These are phyloP conservation scores for Chaetothyriales sp. DNA, from an alignment of 2,329 filamentous ascomycete genomes.

Conservation along the genomic window DNA sequence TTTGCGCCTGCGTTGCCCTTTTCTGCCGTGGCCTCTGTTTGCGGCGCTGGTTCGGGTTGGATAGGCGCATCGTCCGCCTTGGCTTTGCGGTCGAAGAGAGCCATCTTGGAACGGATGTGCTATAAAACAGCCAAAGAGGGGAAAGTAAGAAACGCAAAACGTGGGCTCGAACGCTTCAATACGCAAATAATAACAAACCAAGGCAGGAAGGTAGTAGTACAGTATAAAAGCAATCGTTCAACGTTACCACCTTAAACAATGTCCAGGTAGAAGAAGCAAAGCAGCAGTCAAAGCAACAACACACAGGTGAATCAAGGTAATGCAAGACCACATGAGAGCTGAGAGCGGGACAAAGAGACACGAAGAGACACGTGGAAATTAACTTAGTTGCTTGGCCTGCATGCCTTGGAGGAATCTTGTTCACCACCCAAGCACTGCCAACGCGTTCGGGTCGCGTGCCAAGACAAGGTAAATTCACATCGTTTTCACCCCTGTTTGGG, in stretches of 20 bases:
- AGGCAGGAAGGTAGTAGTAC: neutral
- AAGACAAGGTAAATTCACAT: too few species aligned
- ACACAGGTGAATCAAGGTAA: too few species aligned
- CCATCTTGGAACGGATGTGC: conserved; percentile 12
- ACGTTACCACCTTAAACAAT: too few species aligned
- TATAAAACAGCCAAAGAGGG: conserved; percentile 8
- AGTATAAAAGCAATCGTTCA: neutral
- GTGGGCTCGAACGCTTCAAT: neutral
- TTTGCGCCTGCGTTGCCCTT: conserved; percentile 5
- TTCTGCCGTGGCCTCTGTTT: conserved; percentile 2
- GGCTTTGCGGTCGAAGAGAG: conserved; percentile 9
- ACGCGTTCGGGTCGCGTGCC: neutral
- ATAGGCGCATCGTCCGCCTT: neutral
- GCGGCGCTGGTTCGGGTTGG: neutral
- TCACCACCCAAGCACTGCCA: neutral
- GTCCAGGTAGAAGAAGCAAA: too few species aligned
- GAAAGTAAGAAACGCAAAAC: neutral
- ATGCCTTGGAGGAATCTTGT: neutral
- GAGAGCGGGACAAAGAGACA: too few species aligned
- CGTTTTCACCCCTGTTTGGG: too few species aligned
- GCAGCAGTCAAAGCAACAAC: too few species aligned
- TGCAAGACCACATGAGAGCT: too few species aligned
- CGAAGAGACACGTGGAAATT: too few species aligned
- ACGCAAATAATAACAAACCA: conserved; percentile 1
- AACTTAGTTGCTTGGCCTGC: neutral